Base-by-base conservation (phyloP, 495 filamentous ascomycete species). In the Entonaema liquescens region DNA sequence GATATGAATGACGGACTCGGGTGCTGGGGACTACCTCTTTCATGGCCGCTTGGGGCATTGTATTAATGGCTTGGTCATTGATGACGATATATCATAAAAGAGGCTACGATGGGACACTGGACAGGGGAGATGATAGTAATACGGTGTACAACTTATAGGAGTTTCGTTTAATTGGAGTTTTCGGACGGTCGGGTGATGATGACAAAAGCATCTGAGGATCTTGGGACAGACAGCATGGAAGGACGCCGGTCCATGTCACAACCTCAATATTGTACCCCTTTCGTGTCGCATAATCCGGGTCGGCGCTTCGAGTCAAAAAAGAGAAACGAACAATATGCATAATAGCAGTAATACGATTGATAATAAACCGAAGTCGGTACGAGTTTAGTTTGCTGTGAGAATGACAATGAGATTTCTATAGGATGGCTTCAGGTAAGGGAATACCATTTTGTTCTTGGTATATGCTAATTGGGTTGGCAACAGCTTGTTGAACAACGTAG, bases 61-160 rank as follows among this genome's bases (percentile, higher is more conserved):
- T 77, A 77, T 76, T 77, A 77, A 53, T 72, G 70, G 55, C 57
- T 19, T 75, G 65, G 59, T 68, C 63, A 70, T 68, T 59, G 67
- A 67, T 58, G 61, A 74, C 70, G 73, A 75, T 35, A 63, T 70
- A 68, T 38, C 13, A 53, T 25, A 68, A 62, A 54, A 44, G 64
- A 60, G 52, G 59, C 59, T 72, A 72, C 50, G 65, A 72, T 29
- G 65, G 65, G 65, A 50, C 19, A 65, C 63, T 53, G 61, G 65
- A 55, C 23, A 40, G 56, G 28, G 60, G 35, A 23, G 61, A 25
- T 65, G 61, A 28, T 62, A 65, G 50, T 58, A 54, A 54, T 60
- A 58, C 19, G 65, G 54, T 68, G 56, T 59, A 59, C 5, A 63
- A 68, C 65, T 49, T 68, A 61, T 52, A 61, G 65, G 65, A 59